Evolutionary conservation across 805 yeast species (phyloP).

Genomic region (Lipomyces mesembrius): DNA sequence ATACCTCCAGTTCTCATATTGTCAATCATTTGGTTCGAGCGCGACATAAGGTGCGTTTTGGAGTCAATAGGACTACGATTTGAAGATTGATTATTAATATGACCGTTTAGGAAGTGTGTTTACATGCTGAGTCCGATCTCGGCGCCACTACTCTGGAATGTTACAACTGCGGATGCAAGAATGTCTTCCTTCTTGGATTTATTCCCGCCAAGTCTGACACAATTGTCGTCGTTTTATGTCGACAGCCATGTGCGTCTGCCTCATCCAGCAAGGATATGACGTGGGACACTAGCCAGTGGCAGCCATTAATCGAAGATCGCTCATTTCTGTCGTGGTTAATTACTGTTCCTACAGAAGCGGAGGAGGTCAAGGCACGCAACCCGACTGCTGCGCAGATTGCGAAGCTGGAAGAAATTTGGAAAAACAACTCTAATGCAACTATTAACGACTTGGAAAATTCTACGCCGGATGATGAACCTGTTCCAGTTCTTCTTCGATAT

Average conservation of each 20-base stretch:
- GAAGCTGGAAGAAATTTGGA: slow-evolving; percentile 81
- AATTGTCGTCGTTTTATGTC: slow-evolving; percentile 83
- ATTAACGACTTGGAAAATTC: slow-evolving; percentile 64
- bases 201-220: slow-evolving; percentile 86
- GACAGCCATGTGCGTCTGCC: slow-evolving; percentile 70
- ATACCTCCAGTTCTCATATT: slow-evolving; percentile 72
- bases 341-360: slow-evolving; percentile 67
- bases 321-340: slow-evolving; percentile 84
- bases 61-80: neutral
- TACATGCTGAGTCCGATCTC: slow-evolving; percentile 78
- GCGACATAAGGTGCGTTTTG: slow-evolving; percentile 59
- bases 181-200: slow-evolving; percentile 81
- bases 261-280: slow-evolving; percentile 65
- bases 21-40: slow-evolving; percentile 83
- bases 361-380: slow-evolving; percentile 57
- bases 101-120: slow-evolving; percentile 52
- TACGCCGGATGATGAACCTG: slow-evolving; percentile 60
- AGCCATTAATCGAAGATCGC: slow-evolving; percentile 78
- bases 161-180: slow-evolving; percentile 83
- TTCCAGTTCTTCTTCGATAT: slow-evolving; percentile 76
- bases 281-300: slow-evolving; percentile 92
- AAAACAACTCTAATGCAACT: slow-evolving; percentile 69
- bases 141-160: slow-evolving; percentile 91
- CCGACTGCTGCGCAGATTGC: slow-evolving; percentile 68
- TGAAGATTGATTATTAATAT: neutral